phyloP scores from a whole-genome alignment of 2,329 filamentous ascomycete genomes.

The Venturia nashicola region DNA sequence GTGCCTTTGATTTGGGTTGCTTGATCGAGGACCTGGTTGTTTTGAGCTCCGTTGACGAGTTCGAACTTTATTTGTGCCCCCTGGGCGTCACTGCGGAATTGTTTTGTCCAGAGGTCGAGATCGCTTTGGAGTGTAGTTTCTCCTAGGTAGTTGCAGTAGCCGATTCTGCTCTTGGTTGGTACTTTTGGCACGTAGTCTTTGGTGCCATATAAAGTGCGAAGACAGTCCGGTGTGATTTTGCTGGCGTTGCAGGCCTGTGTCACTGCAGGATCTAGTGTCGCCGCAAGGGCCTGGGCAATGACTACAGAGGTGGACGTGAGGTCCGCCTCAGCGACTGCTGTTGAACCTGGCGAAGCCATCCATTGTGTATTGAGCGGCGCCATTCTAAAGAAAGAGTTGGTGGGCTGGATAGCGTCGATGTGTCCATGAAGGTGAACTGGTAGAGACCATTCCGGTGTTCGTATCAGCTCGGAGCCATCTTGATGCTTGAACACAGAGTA shows the following conservation, averaged over 20 bases:
- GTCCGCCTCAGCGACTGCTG: background rate
- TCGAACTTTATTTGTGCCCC: constrained; percentile 6
- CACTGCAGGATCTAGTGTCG: background rate
- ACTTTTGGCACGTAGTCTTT: constrained; percentile 5
- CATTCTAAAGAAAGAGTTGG: constrained; percentile 39
- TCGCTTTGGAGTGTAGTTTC: constrained; percentile 4
- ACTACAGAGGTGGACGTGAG: background rate
- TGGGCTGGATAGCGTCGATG: constrained; percentile 53
- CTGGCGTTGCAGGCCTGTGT: constrained; percentile 7
- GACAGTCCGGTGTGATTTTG: constrained; percentile 7
- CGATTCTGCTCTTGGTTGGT: constrained; percentile 8
- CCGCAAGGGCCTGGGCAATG: background rate
- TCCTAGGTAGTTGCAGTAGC: constrained; percentile 8
- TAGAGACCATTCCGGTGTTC: constrained; percentile 49
- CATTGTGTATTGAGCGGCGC: background rate
- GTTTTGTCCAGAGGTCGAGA: background rate
- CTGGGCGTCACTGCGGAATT: constrained; percentile 9
- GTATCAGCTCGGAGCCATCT: constrained; percentile 29
- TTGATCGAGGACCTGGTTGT: background rate
- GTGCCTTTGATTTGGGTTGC: background rate
- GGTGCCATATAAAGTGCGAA: constrained; percentile 7
- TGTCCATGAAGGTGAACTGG: constrained; percentile 41
- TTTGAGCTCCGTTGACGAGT: constrained; percentile 1
- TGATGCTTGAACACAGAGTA: constrained; percentile 45
- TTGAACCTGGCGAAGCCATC: background rate